Conservation (phyloP, 2,329 filamentous ascomycete species). For the Fonsecaea monophora region DNA sequence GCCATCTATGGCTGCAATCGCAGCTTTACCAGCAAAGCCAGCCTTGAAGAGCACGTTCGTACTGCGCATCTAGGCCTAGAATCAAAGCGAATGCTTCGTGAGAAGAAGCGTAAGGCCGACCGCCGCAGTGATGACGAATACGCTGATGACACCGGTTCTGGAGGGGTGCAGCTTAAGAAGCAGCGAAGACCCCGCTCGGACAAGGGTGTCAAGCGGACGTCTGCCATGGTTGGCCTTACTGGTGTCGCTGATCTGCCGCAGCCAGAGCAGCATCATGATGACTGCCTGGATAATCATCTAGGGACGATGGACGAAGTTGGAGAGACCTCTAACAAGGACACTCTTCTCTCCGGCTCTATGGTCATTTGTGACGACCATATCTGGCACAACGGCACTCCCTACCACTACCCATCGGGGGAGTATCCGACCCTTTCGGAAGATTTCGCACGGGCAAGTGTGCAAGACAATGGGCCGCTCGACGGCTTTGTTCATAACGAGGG, state of each 20-base stretch:
- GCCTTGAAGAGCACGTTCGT: slow-evolving; percentile 82
- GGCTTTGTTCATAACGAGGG: neutral
- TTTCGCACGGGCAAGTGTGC: slow-evolving; percentile 3
- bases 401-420: slow-evolving; percentile 35
- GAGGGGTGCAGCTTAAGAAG: slow-evolving; percentile 29
- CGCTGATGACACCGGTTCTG: slow-evolving; percentile 9
- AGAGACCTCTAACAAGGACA: slow-evolving; percentile 3
- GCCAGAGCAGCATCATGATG: neutral
- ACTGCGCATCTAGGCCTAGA: slow-evolving; percentile 76
- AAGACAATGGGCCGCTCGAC: neutral
- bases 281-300: neutral
- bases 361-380: slow-evolving; percentile 36
- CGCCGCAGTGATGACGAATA: slow-evolving; percentile 38
- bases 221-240: slow-evolving; percentile 45
- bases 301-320: neutral
- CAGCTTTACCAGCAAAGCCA: slow-evolving; percentile 76
- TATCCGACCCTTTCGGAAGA: slow-evolving; percentile 26
- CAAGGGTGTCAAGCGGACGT: slow-evolving; percentile 36
- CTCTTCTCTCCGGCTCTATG: slow-evolving; percentile 36
- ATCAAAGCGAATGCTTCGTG: slow-evolving; percentile 48
- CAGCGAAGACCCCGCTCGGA: slow-evolving; percentile 38
- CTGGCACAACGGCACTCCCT: slow-evolving; percentile 35
- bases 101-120: slow-evolving; percentile 51
- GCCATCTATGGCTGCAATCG: slow-evolving; percentile 72
- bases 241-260: slow-evolving; percentile 39